Evolutionary conservation across 2,329 filamentous ascomycete species (phyloP).

Genomic region (Waltergamsia citrina): DNA sequence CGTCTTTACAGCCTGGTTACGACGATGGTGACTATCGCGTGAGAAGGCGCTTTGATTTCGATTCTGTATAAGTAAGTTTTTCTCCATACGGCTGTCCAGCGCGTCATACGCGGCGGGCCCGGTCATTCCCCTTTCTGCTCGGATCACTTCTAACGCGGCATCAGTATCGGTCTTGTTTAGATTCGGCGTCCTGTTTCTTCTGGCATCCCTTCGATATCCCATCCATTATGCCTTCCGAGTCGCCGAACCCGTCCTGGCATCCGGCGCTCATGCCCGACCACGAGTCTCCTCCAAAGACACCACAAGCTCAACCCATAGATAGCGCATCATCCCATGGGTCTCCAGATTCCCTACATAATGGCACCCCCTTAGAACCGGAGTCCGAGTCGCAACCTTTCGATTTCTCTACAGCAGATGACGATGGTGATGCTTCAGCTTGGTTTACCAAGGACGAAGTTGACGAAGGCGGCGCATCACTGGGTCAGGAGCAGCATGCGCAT

Average conservation of each 20-base stretch:
- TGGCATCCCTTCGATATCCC: conserved; percentile 1
- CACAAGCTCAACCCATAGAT: conserved; percentile 1
- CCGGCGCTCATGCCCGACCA: conserved; percentile 29
- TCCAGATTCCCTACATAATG: conserved; percentile 7
- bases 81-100: not conserved
- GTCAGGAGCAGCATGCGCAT: conserved; percentile 5
- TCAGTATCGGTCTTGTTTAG: too few species aligned
- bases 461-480: conserved; percentile 12
- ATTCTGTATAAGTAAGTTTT: conserved; percentile 7
- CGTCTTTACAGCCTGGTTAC: too few species aligned
- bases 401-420: not conserved
- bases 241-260: conserved; percentile 26
- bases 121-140: not conserved
- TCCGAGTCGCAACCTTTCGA: conserved; percentile 3
- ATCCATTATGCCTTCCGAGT: conserved; percentile 25
- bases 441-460: conserved; percentile 4
- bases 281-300: conserved; percentile 9
- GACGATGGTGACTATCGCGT: too few species aligned
- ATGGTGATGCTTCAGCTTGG: not conserved
- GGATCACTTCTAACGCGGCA: not conserved
- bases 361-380: conserved; percentile 5
- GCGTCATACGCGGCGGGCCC: not conserved
- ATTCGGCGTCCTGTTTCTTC: not conserved
- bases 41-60: too few species aligned
- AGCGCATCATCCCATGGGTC: conserved; percentile 4